A percentile compares a stretch with the other conserved stretches of the same genome.
These are phyloP conservation scores for Lachnellula hyalina DNA, from an alignment of 2,329 filamentous ascomycete species.

Conservation along the genomic window DNA sequence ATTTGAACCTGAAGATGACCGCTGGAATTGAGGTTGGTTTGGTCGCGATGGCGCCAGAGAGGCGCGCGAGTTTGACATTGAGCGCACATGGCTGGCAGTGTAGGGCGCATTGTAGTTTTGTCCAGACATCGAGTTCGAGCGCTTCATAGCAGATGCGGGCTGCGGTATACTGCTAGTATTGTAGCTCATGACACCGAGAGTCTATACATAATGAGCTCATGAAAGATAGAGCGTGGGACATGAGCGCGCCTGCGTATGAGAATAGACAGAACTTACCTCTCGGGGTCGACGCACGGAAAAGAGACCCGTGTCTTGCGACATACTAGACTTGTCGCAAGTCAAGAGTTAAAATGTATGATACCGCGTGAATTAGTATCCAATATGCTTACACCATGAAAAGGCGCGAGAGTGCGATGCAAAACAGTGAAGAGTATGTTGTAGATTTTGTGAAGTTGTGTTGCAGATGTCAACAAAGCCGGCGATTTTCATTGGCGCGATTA, in stretches of 20 bases:
- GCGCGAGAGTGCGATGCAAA: not conserved
- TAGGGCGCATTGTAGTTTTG: constrained; percentile 56
- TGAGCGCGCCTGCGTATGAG: not conserved
- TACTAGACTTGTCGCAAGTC: constrained; percentile 34
- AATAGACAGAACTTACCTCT: constrained; percentile 58
- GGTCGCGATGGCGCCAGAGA: constrained; percentile 81
- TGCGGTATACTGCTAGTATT: constrained; percentile 77
- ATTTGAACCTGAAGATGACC: constrained; percentile 77
- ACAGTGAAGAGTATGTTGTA: not conserved
- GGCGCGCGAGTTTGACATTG: constrained; percentile 76
- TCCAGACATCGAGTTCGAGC: constrained; percentile 72
- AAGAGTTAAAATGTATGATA: constrained; percentile 2
- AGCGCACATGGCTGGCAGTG: constrained; percentile 70
- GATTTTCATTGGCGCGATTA: constrained; percentile 7
- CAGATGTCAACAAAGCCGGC: constrained; percentile 13
- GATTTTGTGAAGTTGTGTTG: constrained; percentile 3
- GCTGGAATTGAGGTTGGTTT: constrained; percentile 80
- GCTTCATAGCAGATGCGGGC: constrained; percentile 89
- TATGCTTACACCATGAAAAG: not conserved
- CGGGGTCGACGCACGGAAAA: constrained; percentile 89
- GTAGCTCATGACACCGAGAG: constrained; percentile 75
- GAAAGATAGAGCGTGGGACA: not conserved
- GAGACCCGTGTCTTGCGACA: constrained; percentile 83
- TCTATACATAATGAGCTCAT: constrained; percentile 46
- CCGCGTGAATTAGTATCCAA: constrained; percentile 7